phyloP scores from a whole-genome alignment of 495 filamentous ascomycete species.

The Glutinoglossum americanum region DNA sequence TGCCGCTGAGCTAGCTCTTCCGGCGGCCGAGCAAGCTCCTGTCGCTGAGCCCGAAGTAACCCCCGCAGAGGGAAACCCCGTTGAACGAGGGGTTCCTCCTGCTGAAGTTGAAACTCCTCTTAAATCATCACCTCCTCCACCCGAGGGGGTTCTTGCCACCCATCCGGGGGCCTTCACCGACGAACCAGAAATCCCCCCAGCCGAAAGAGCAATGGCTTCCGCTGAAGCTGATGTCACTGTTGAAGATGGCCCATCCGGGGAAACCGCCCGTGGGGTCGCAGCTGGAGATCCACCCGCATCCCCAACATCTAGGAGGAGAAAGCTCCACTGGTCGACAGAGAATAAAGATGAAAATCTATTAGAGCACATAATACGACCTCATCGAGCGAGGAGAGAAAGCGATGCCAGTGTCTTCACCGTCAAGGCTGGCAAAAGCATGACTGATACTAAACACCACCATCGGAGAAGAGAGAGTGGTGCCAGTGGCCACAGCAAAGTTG shows the following conservation, averaged over 20 bases:
- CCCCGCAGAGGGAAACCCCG: not conserved
- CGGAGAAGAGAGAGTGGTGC: constrained; percentile 1
- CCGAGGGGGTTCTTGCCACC: not conserved
- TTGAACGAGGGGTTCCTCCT: not conserved
- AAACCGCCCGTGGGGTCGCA: not conserved
- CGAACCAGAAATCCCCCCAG: not conserved
- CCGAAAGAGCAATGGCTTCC: not conserved
- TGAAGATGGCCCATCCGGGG: not conserved
- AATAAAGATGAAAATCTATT: not conserved
- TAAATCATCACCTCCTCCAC: not conserved
- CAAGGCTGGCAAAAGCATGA: not conserved
- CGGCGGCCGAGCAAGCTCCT: not conserved
- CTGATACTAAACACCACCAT: not conserved
- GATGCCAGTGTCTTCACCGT: not conserved
- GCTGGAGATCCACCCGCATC: not conserved
- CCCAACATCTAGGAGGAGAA: not conserved
- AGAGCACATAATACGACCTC: not conserved
- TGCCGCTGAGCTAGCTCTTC: not conserved
- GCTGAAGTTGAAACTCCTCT: not conserved
- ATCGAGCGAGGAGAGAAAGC: not conserved
- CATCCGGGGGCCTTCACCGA: not conserved
- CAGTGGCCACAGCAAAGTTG: not conserved
- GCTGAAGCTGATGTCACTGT: not conserved
- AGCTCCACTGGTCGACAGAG: not conserved
- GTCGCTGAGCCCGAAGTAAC: not conserved